Percentiles rank a stretch among this genome's conserved stretches.
These are phyloP conservation scores for Cajanus cajan DNA, from an alignment of 306 rosid genomes.

Conservation along the genomic window DNA sequence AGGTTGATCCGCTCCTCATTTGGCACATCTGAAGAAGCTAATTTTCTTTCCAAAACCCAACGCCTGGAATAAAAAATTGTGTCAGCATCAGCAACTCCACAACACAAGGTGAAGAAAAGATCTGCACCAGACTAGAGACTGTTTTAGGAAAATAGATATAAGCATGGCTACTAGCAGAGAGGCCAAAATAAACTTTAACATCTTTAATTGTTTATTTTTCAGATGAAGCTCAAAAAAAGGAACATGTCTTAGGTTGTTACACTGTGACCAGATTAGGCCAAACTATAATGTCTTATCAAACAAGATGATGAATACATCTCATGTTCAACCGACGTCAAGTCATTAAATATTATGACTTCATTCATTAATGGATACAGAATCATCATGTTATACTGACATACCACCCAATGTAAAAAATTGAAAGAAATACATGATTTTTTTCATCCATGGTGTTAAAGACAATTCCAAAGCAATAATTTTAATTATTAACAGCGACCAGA, in stretches of 20 bases:
- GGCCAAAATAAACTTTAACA: neutral
- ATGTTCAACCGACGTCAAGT: neutral
- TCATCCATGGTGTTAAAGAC: neutral
- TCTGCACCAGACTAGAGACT: constrained; percentile 24
- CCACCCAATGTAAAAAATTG: constrained; percentile 6
- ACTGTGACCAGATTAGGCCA: constrained; percentile 17
- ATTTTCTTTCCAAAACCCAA: constrained; percentile 82
- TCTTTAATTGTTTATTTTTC: neutral
- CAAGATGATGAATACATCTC: neutral
- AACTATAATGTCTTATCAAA: neutral
- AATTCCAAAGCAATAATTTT: constrained; percentile 13
- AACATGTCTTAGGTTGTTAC: neutral
- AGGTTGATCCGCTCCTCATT: constrained; percentile 82
- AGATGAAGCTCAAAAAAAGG: constrained; percentile 21
- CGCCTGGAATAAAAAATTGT: constrained; percentile 57
- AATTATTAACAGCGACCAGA: neutral
- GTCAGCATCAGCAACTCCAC: constrained; percentile 37
- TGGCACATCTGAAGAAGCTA: constrained; percentile 93
- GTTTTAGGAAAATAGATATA: constrained; percentile 2
- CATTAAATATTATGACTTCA: constrained; percentile 19
- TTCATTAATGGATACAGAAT: constrained; percentile 7
- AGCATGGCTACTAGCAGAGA: constrained; percentile 15
- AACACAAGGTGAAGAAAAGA: constrained; percentile 23
- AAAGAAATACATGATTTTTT: neutral
- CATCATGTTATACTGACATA: constrained; percentile 7